Evolutionary conservation across 441 rosid species (phyloP).

Genomic region (Daphne laureola): DNA sequence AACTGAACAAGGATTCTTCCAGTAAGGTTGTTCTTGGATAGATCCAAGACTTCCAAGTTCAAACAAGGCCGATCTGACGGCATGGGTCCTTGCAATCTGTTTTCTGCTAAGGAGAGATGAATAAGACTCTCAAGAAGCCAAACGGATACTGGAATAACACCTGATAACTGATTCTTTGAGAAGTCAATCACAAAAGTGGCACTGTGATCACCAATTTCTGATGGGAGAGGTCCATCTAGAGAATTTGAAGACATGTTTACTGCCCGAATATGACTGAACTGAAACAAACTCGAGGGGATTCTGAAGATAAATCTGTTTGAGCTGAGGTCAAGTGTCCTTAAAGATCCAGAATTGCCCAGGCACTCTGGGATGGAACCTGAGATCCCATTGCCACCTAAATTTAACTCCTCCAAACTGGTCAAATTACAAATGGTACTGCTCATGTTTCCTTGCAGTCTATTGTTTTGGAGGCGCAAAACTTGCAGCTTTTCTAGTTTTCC

Average conservation of each 20-base stretch:
- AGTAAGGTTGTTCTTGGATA: constrained; percentile 19
- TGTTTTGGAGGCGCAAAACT: neutral
- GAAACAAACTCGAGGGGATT: neutral
- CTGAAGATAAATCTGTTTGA: neutral
- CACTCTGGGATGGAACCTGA: constrained; percentile 1
- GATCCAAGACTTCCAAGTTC: constrained; percentile 15
- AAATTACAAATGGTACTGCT: neutral
- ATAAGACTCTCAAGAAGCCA: constrained; percentile 1
- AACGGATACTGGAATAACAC: constrained; percentile 7
- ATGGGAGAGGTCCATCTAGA: neutral
- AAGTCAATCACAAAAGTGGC: constrained; percentile 4
- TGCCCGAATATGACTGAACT: neutral
- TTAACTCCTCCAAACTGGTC: neutral
- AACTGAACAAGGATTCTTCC: constrained; percentile 25
- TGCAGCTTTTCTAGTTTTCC: constrained; percentile 4
- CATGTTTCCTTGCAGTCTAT: neutral
- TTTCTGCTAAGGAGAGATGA: constrained; percentile 7
- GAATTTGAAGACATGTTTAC: neutral
- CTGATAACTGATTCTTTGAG: constrained; percentile 18
- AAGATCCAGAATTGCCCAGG: neutral
- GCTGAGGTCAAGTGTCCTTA: neutral
- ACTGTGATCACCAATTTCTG: neutral
- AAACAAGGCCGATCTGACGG: constrained; percentile 13
- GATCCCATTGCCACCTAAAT: neutral
- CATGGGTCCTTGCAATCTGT: constrained; percentile 13